Evolutionary conservation across 768 basidiomycete species (phyloP).

Genomic region (Suillus bovinus): DNA sequence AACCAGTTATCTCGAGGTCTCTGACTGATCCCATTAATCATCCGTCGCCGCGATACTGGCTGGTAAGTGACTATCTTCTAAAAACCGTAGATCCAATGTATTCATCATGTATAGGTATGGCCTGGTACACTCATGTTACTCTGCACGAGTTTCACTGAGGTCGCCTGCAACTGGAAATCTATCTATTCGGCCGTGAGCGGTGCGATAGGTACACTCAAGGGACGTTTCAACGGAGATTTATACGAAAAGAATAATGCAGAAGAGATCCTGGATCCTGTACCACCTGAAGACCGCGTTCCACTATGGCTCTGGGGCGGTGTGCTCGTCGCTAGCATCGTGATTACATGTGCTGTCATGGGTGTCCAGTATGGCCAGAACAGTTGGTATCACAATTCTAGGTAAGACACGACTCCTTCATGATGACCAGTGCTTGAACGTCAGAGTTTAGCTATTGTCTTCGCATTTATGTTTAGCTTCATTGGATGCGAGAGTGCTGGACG

Average conservation of each 20-base stretch:
- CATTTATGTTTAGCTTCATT: slow-evolving; percentile 68
- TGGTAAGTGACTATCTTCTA: slow-evolving; percentile 22
- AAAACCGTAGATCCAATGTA: background rate
- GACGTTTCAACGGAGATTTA: slow-evolving; percentile 9
- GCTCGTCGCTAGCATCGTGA: slow-evolving; percentile 46
- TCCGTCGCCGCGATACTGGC: slow-evolving; percentile 61
- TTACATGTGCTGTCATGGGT: slow-evolving; percentile 53
- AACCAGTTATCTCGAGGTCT: slow-evolving; percentile 26
- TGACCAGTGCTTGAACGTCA: background rate
- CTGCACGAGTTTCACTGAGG: slow-evolving; percentile 42
- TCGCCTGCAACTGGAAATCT: slow-evolving; percentile 26
- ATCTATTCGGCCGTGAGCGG: slow-evolving; percentile 13
- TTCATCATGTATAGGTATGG: slow-evolving; percentile 21
- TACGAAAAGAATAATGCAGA: slow-evolving; percentile 21
- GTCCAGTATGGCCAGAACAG: slow-evolving; percentile 56
- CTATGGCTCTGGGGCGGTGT: slow-evolving; percentile 54
- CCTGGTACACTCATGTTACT: slow-evolving; percentile 48
- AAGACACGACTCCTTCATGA: background rate
- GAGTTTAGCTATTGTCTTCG: slow-evolving; percentile 46
- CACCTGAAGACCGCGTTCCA: slow-evolving; percentile 55
- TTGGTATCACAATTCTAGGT: slow-evolving; percentile 33
- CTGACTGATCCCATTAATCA: slow-evolving; percentile 44
- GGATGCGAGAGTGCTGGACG: slow-evolving; percentile 60
- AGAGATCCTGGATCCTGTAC: slow-evolving; percentile 54
- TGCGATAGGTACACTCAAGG: slow-evolving; percentile 7